Base-by-base conservation (phyloP, 805 yeast species). In the Komagataella pastoris region DNA sequence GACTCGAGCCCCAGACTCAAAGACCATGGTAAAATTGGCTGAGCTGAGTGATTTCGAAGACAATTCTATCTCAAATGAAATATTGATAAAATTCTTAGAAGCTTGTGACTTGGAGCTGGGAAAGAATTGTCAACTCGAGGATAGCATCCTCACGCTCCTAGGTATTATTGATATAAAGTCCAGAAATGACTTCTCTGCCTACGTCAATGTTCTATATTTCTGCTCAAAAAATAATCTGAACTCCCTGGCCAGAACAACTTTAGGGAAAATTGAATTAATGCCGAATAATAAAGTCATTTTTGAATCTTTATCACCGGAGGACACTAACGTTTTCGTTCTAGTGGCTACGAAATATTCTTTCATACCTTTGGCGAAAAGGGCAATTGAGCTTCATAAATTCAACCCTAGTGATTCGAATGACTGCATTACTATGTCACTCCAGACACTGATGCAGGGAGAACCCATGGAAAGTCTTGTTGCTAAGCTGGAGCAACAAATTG, bases 151-250 rank as follows among this genome's bases (percentile, higher is more conserved):
- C 14, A 44, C 50, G 19, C 44, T 65, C 8, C 17, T 62, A 4
- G 53, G 54, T 24, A 51, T 54, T 6, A 48, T 62, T 17, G 61
- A 60, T 44, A 3, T 30, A 6, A 60, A 61, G 36, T 18, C 55
- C 3, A 17, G 43, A 1, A n/a, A 18, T 18, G 36, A 49, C 3
- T 8, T 19, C 45, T 17, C 12, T 3, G 64, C 66, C 2, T 19
- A 64, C 45, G 58, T 65, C 46, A 65, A 65, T 47, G 50, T 65
- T 17, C 54, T 65, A 3, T 59, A 65, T 50, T 66, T 64, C 53
- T 55, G 67, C 7, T 54, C 59, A 3, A 61, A 58, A n/a, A 63
- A 65, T 51, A 54, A 52, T 10, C 60, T 60, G 52, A 61, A 62
- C 49, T 54, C 58, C 12, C 58, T 59, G 43, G 61, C 64, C 0